Base-by-base conservation (phyloP, 1,139 yeast genomes). In the Candida labiduridarum region DNA sequence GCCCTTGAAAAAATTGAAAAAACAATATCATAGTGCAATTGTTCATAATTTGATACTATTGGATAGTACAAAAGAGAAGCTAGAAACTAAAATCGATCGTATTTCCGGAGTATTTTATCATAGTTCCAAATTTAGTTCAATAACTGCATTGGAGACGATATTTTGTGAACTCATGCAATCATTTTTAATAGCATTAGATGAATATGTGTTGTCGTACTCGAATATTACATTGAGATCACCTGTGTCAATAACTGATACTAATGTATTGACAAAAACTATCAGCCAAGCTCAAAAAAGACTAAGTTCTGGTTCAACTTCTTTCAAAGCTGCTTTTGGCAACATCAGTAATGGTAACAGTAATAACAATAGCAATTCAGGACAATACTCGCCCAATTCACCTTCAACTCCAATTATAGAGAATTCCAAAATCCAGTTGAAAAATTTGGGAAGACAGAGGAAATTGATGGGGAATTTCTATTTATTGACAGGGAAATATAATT, bases 141-240 rank as follows among this genome's bases (percentile, higher is more conserved):
- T 72, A 35, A 76, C 83, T 2, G 67, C 80, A 34, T 59, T 88
- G 50, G 94, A 89, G 56, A 83, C 95, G 0, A 76, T 84, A 8
- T 68, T 91, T 68, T 86, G 96, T 68, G 95, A 85, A 53, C 68
- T 92, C 5, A 79, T 92, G 1, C 71, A 83, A 2, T 79, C 81
- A 46, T 84, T 90, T 56, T 72, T 92, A 16, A 76, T 70, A 6
- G 81, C 84, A 11, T 73, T 94, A 53, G 85, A 88, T 25, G 80
- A 74, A 4, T 87, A 87, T 61, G 86, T 88, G n/a, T 74, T 83
- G 3, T 83, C 91, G 0, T 86, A 82, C 60, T 78, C 80, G 45
- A 89, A 84, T 61, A 85, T 87, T 40, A 87, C 95, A 0, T 70
- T 87, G 45, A 69, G 92, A 53, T 85, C 92, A 0, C 95, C 95